Base-by-base conservation (phyloP, 2,329 filamentous ascomycete species). In the Sphaceloma murrayae region DNA sequence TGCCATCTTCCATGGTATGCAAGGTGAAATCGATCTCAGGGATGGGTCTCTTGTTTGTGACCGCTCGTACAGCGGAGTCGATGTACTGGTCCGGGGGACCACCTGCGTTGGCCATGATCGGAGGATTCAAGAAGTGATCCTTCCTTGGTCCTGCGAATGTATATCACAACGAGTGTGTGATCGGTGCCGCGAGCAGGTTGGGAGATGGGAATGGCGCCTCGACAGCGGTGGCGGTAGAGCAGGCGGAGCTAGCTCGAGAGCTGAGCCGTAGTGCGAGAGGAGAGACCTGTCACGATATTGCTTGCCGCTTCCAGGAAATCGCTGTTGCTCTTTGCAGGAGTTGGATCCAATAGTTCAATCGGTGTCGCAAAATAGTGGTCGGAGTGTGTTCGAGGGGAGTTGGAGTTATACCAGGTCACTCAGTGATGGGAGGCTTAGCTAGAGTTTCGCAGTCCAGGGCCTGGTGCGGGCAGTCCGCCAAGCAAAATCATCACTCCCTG, bases 21-120 rank as follows among this genome's bases (percentile, higher is more conserved):
- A 98, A 79, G 46, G 86, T 93, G 65, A 98, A 98, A 71, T 98
- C 91, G 59, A 98, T 96, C 73, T 96, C 89, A 47, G 91, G 91
- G 40, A 93, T 75, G 45, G 89, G 88, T 72, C 84, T 89, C 81
- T 96, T 96, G 58, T 95, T 79, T 64, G 81, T 80, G 59, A 98
- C 87, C 49, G 91, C 91, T 63, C 85, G 85, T 60, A 89, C 82
- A 56, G 85, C 83, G 77, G 86, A 89, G 69, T 94, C 86, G 61
- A 95, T 60, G 57, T 69, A 70, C 53, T 64, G 42, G 22, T 60
- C 55, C 52, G 66, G 64, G 53, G 63, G 49, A 45, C 45, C 43
- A 18, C 40, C 32, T 21, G 49, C 44, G 46, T 52, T 54, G 40
- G 59, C 59, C 59, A 62, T 62, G 45, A 5, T 56, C 13, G 8